Percentiles rank a stretch among this genome's conserved stretches.
These are phyloP conservation scores for Quercus suber DNA, from an alignment of 306 rosid genomes.

Conservation along the genomic window DNA sequence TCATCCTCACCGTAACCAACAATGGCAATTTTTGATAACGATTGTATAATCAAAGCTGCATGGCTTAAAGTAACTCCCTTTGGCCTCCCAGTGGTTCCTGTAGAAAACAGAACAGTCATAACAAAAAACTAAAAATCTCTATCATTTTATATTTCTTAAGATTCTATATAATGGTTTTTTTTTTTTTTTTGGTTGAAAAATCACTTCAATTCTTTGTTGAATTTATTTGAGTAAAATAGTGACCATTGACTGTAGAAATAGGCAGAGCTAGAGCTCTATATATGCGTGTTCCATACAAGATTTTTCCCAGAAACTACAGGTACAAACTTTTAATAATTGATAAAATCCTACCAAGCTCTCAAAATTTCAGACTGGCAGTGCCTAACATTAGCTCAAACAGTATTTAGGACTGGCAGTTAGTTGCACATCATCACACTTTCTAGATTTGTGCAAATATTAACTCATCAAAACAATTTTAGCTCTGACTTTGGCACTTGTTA, in stretches of 20 bases:
- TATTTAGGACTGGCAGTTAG: not conserved
- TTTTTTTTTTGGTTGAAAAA: not conserved
- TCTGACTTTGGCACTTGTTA: not conserved
- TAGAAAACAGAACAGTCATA: slow-evolving; percentile 13
- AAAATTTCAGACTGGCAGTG: not conserved
- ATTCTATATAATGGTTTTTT: not conserved
- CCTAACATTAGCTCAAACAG: not conserved
- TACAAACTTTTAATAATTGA: not conserved
- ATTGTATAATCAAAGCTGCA: slow-evolving; percentile 69
- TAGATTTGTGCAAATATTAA: not conserved
- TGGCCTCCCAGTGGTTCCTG: slow-evolving; percentile 92
- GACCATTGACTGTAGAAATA: not conserved
- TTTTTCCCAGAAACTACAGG: not conserved
- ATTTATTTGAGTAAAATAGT: not conserved
- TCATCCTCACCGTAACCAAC: slow-evolving; percentile 82
- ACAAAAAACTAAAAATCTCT: not conserved
- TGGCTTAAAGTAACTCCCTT: slow-evolving; percentile 83
- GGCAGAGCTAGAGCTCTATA: not conserved
- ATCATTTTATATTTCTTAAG: not conserved
- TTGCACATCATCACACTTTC: not conserved
- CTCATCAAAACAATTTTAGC: not conserved
- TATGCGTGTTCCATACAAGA: not conserved
- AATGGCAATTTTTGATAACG: slow-evolving; percentile 71
- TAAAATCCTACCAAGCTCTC: not conserved
- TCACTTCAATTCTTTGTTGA: not conserved